phyloP scores from a whole-genome alignment of 2,329 filamentous ascomycete genomes.

The Sclerotinia spermophila region DNA sequence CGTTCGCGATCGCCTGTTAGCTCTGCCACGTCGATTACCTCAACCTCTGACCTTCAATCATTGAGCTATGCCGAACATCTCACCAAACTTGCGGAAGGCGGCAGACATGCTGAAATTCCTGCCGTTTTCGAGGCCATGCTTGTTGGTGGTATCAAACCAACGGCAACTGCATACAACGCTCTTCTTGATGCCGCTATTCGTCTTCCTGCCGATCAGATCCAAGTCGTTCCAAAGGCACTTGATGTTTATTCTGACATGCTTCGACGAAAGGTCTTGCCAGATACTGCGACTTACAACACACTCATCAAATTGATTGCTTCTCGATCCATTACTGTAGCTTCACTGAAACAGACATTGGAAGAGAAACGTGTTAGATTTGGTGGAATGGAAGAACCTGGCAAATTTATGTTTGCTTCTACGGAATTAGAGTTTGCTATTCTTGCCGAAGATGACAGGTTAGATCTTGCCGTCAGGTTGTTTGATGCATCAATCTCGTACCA shows the following conservation, averaged over 20 bases:
- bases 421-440: conserved; percentile 85
- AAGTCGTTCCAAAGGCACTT: conserved; percentile 84
- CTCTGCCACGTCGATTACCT: conserved; percentile 51
- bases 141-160: conserved; percentile 74
- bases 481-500: conserved; percentile 63
- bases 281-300: conserved; percentile 83
- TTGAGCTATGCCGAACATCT: conserved; percentile 75
- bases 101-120: conserved; percentile 83
- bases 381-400: conserved; percentile 76
- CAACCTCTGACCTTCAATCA: conserved; percentile 58
- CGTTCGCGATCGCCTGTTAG: conserved; percentile 46
- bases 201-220: conserved; percentile 72
- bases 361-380: conserved; percentile 81
- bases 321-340: conserved; percentile 73
- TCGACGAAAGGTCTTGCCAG: conserved; percentile 73
- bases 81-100: conserved; percentile 64
- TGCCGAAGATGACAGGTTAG: conserved; percentile 80
- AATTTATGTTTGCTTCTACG: conserved; percentile 84
- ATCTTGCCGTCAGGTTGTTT: conserved; percentile 82
- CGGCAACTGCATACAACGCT: conserved; percentile 85
- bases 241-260: conserved; percentile 98
- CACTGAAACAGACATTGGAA: conserved; percentile 69
- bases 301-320: conserved; percentile 78
- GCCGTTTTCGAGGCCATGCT: conserved; percentile 89
- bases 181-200: conserved; percentile 81